phyloP scores from a whole-genome alignment of 2,329 filamentous ascomycete genomes.

The Pseudogymnoascus sp. region DNA sequence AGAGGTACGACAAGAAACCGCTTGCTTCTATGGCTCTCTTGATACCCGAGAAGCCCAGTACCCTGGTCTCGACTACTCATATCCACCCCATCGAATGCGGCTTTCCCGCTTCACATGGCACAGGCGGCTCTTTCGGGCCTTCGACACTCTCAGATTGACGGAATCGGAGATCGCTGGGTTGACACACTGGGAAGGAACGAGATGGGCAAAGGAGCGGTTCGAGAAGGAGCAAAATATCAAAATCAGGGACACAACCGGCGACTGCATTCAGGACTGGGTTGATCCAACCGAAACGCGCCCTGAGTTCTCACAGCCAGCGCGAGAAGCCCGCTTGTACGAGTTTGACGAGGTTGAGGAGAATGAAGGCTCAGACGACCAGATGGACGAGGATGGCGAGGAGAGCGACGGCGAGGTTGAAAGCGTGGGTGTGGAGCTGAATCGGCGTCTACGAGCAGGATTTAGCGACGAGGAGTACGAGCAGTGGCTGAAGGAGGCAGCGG shows the following conservation, averaged over 20 bases:
- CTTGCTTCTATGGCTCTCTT: constrained; percentile 66
- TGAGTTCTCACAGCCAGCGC: constrained; percentile 14
- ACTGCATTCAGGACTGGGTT: constrained; percentile 57
- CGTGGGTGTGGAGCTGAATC: constrained; percentile 54
- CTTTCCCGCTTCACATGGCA: constrained; percentile 71
- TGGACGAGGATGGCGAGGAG: constrained; percentile 38
- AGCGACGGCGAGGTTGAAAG: constrained; percentile 47
- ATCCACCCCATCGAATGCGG: constrained; percentile 66
- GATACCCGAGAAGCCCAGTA: constrained; percentile 75
- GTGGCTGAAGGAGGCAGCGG: constrained; percentile 63
- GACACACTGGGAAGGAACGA: constrained; percentile 76
- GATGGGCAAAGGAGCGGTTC: constrained; percentile 73
- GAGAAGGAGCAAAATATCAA: constrained; percentile 64
- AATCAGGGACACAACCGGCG: constrained; percentile 63
- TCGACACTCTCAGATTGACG: constrained; percentile 62
- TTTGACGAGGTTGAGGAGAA: constrained; percentile 30
- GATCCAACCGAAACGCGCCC: constrained; percentile 32
- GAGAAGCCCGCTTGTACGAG: constrained; percentile 21
- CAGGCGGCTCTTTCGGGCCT: constrained; percentile 65
- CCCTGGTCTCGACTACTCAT: constrained; percentile 70
- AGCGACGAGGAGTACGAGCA: constrained; percentile 68
- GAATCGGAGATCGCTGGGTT: constrained; percentile 59
- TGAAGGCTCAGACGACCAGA: constrained; percentile 30
- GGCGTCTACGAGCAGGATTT: constrained; percentile 55
- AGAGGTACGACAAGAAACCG: constrained; percentile 70